Evolutionary conservation across 148 eudicot genomes (phyloP).

Genomic region (Selenicereus undatus): DNA sequence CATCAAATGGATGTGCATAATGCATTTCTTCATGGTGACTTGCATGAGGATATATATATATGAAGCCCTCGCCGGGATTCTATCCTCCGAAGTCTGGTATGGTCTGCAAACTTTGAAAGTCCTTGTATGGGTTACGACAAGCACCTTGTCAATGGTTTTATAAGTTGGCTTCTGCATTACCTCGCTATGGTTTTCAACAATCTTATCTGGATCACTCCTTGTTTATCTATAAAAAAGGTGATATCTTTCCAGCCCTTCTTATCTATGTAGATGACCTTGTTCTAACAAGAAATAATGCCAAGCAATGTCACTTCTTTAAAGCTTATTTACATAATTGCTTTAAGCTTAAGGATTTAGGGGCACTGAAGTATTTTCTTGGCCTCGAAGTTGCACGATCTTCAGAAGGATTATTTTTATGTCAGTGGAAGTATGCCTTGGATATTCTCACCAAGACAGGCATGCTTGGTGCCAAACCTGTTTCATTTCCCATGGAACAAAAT

Average conservation of each 20-base stretch:
- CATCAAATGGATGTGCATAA: slow-evolving; percentile 3
- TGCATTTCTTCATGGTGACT: not conserved
- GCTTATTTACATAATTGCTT: not conserved
- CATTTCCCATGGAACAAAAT: not conserved
- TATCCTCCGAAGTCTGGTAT: not conserved
- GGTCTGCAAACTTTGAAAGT: not conserved
- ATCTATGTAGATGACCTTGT: not conserved
- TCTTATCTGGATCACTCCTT: not conserved
- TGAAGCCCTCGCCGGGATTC: not conserved
- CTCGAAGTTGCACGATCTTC: not conserved
- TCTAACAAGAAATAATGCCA: not conserved
- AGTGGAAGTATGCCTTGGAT: not conserved
- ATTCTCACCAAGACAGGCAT: not conserved
- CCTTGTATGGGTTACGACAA: not conserved
- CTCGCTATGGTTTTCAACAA: not conserved
- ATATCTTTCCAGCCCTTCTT: not conserved
- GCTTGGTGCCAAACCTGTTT: not conserved
- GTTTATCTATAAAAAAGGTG: not conserved
- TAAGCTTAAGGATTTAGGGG: not conserved
- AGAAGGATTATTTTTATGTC: not conserved
- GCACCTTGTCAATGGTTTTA: not conserved
- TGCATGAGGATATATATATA: not conserved
- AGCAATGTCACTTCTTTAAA: not conserved
- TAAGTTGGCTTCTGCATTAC: not conserved
- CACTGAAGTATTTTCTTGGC: not conserved